These are phyloP conservation scores for Caryopteris hybrid DNA, from an alignment of 305 asterid genomes.

Conservation along the genomic window DNA sequence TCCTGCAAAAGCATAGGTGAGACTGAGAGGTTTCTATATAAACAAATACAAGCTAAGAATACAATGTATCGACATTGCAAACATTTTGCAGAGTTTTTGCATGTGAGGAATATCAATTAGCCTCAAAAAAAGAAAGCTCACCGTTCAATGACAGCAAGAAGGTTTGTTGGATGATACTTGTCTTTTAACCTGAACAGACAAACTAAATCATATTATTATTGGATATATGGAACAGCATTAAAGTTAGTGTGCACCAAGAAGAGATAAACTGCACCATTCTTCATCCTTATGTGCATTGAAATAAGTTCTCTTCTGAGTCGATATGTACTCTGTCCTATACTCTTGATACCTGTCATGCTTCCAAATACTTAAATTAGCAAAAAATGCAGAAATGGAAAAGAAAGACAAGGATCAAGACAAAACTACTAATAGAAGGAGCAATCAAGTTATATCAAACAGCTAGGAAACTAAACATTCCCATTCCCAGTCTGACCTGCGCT, in stretches of 20 bases:
- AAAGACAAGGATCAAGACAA: neutral
- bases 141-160: constrained; percentile 86
- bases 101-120: neutral
- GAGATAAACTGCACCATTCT: constrained; percentile 58
- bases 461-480: constrained; percentile 8
- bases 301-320: constrained; percentile 82
- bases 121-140: constrained; percentile 21
- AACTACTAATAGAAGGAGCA: neutral
- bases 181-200: constrained; percentile 76
- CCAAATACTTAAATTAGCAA: constrained; percentile 15
- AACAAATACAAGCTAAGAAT: neutral
- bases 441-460: constrained; percentile 17
- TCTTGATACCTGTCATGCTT: constrained; percentile 74
- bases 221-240: neutral
- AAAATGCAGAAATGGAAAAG: neutral
- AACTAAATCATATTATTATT: constrained; percentile 11
- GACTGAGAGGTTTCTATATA: neutral
- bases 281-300: constrained; percentile 90
- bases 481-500: constrained; percentile 64
- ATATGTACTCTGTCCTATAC: constrained; percentile 81
- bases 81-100: constrained; percentile 6
- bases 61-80: neutral
- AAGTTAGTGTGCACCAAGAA: neutral
- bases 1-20: constrained; percentile 38
- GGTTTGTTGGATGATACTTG: constrained; percentile 92